A percentile compares a stretch with the other conserved stretches of the same genome.
Evolutionary conservation across 176 grass and related monocot species (phyloP).

Genomic region (Carex myosuroides): DNA sequence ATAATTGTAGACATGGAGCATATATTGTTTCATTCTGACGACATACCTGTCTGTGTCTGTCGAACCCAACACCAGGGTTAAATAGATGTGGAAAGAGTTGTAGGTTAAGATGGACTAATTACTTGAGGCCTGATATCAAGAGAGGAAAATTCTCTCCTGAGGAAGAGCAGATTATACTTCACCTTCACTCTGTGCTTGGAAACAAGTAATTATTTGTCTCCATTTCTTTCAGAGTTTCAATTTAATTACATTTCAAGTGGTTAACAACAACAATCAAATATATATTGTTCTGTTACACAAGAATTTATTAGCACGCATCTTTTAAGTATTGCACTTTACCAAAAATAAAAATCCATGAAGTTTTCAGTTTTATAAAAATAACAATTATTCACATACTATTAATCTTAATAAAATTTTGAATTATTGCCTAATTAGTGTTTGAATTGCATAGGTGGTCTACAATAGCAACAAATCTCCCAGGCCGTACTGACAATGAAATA

Average conservation of each 20-base stretch:
- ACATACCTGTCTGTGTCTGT: background rate
- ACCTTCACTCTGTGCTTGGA: constrained; percentile 33
- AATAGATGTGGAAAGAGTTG: constrained; percentile 49
- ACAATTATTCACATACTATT: background rate
- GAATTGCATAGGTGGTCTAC: constrained; percentile 32
- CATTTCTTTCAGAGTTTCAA: background rate
- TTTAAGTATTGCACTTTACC: background rate
- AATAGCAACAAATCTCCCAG: constrained; percentile 35
- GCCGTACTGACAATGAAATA: constrained; percentile 41
- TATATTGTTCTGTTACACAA: background rate
- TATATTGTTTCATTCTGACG: background rate
- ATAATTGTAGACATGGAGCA: background rate
- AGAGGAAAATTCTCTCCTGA: constrained; percentile 38
- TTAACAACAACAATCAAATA: background rate
- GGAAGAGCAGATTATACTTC: constrained; percentile 35
- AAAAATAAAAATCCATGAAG: background rate
- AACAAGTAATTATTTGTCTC: constrained; percentile 31
- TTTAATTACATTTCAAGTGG: background rate
- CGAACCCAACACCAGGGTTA: background rate
- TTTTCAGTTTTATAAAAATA: background rate
- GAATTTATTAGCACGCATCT: background rate
- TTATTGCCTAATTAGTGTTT: background rate
- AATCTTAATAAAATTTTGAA: background rate
- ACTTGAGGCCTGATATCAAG: constrained; percentile 43
- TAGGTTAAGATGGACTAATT: constrained; percentile 43